Evolutionary conservation across 305 asterid species (phyloP), one percentile per base, ranked within the genome.

Genomic region (Solanum aculeatissimum): DNA sequence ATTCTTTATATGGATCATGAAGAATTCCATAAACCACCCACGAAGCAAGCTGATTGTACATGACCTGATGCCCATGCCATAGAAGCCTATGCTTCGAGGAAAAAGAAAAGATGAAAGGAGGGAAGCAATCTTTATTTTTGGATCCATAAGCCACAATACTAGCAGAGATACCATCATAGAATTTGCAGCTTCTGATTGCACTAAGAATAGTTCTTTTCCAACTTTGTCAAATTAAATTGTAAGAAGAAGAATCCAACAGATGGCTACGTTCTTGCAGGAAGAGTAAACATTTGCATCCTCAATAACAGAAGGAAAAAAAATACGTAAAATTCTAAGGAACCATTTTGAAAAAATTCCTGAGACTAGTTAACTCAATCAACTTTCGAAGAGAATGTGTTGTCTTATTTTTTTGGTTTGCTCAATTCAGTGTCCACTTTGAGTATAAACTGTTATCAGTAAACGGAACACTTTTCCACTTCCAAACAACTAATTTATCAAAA

Each of bases 61-160:
- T 89, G 83, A 95, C 98, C 90, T 94, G 98, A 92, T 97, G 98
- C 80, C 98, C 99, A 89, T 97, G 99, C 99, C 99, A 94, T 19
- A 94, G 91, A 87, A 97, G 98, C 93, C 98, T 95, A 51, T 82
- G 87, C 65, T 88, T 85, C 87, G 79, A 84, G 69, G 84, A 77
- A 87, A 18, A 51, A 27, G 0, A 10, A 78, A 27, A 27, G 66
- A 42, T 32, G 2, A 32, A 53, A 53, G 43, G 51, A 54, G 63
- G 49, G 29, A 25, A 77, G 74, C 60, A 81, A 42, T 3, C 3
- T 4, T 27, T 16, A 72, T 40, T 71, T 60, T 49, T 13, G 16
- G 9, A 53, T 78, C 47, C 83, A 78, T 78, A 15, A 77, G 63
- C 47, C 40, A 51, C 45, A 4, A 45, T 77, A 77, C 47, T 49